Conservation (phyloP, 257 asterid species). For the Cinchona pubescens region DNA sequence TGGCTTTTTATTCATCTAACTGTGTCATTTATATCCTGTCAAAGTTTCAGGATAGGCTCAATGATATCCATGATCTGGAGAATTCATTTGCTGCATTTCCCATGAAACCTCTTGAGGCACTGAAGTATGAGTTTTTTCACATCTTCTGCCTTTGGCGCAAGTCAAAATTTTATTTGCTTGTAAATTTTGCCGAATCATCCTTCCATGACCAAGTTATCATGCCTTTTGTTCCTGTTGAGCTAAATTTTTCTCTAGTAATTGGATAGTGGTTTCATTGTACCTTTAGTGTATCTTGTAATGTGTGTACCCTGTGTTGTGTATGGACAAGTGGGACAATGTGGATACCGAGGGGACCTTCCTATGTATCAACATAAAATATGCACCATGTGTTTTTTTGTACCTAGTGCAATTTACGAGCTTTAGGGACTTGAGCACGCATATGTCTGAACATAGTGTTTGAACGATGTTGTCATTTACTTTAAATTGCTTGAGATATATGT, state of each 20-base stretch:
- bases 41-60: conserved; percentile 53
- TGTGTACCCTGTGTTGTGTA: background rate
- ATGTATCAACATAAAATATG: background rate
- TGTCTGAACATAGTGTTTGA: background rate
- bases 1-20: conserved; percentile 6
- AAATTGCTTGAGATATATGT: background rate
- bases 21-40: conserved; percentile 18
- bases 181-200: background rate
- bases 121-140: conserved; percentile 49
- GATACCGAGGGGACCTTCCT: background rate
- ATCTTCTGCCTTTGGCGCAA: background rate
- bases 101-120: conserved; percentile 87
- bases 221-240: background rate
- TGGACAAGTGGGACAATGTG: background rate
- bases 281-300: background rate
- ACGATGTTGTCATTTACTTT: background rate
- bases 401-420: background rate
- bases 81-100: conserved; percentile 84
- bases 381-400: background rate
- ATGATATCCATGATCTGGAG: conserved; percentile 64
- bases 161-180: conserved; percentile 17
- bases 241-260: background rate
- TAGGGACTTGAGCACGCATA: background rate
- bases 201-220: background rate
- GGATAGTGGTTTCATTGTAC: background rate